Evolutionary conservation across 306 rosid species (phyloP).

Genomic region (Clitoria ternatea): DNA sequence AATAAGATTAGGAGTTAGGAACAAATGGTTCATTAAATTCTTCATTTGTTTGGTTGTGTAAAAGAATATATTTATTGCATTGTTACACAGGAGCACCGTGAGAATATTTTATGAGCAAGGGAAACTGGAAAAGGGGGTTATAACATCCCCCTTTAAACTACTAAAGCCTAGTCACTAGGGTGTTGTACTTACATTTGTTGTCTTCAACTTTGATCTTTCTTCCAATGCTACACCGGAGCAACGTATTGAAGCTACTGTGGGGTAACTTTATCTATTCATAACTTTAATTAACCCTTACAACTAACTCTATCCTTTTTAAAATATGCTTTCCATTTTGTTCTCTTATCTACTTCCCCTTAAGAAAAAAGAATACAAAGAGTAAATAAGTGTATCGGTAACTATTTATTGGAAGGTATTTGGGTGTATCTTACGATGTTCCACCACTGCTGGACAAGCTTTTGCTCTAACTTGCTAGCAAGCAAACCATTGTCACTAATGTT

Average conservation of each 20-base stretch:
- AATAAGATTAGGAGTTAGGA: no score
- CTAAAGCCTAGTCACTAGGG: constrained; percentile 80
- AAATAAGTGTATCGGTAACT: constrained; percentile 17
- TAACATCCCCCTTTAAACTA: constrained; percentile 89
- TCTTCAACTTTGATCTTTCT: constrained; percentile 57
- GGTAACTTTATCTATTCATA: constrained; percentile 46
- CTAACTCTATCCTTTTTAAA: background rate
- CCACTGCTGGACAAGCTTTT: constrained; percentile 90
- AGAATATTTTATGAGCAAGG: constrained; percentile 87
- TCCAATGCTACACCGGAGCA: constrained; percentile 59
- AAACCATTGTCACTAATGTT: constrained; percentile 78
- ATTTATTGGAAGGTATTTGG: constrained; percentile 57
- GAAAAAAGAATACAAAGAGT: background rate
- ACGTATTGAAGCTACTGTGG: constrained; percentile 71
- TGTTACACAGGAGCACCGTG: constrained; percentile 69
- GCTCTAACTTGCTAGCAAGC: constrained; percentile 89
- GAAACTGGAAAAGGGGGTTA: constrained; percentile 75
- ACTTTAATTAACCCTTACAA: background rate
- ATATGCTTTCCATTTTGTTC: background rate
- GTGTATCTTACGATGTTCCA: constrained; percentile 92
- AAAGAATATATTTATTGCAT: background rate
- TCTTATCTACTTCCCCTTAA: background rate
- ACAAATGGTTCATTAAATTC: no score
- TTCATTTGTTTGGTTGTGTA: no score
- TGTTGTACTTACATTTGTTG: constrained; percentile 90